Conservation (phyloP, 331 rosid species). For the Malus hybrid region DNA sequence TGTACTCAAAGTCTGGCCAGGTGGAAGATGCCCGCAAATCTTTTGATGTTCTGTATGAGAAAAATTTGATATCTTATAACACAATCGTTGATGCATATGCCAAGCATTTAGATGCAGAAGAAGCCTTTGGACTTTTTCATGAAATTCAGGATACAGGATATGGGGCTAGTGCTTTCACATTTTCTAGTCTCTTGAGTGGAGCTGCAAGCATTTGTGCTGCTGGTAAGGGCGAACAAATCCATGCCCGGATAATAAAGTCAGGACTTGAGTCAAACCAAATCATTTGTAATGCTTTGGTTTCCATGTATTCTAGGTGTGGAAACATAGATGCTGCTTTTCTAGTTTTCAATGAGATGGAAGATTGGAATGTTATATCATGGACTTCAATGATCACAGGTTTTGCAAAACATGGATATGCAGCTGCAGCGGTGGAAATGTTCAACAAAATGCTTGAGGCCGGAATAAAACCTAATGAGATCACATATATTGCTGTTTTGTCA, state of each 20-base stretch:
- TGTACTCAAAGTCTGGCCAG: slow-evolving; percentile 9
- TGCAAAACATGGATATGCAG: slow-evolving; percentile 11
- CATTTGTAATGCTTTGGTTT: slow-evolving; percentile 10
- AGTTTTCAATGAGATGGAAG: slow-evolving; percentile 6
- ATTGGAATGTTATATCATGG: slow-evolving; percentile 19
- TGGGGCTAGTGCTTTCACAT: slow-evolving; percentile 5
- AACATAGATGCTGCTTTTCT: slow-evolving; percentile 14
- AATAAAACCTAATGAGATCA: slow-evolving; percentile 9
- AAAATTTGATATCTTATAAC: slow-evolving; percentile 18
- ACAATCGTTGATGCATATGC: slow-evolving; percentile 8
- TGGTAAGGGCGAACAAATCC: slow-evolving; percentile 15
- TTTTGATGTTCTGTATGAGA: slow-evolving; percentile 14
- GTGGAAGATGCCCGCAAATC: slow-evolving; percentile 15
- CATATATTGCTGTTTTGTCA: slow-evolving; percentile 15
- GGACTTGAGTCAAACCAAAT: slow-evolving; percentile 13
- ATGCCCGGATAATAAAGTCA: slow-evolving; percentile 12
- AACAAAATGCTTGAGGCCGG: slow-evolving; percentile 11
- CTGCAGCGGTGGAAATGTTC: slow-evolving; percentile 1
- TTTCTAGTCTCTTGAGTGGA: slow-evolving; percentile 21
- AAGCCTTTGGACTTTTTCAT: slow-evolving; percentile 12
- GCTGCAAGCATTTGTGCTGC: slow-evolving; percentile 18
- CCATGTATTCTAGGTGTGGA: slow-evolving; percentile 24
- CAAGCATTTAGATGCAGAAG: background rate
- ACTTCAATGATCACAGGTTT: slow-evolving; percentile 19
- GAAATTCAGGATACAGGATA: slow-evolving; percentile 9